Percentiles rank a stretch among this genome's conserved stretches.
These are phyloP conservation scores for Chamaecyparis obtusa DNA, from an alignment of 75 land plant genomes.

Conservation along the genomic window DNA sequence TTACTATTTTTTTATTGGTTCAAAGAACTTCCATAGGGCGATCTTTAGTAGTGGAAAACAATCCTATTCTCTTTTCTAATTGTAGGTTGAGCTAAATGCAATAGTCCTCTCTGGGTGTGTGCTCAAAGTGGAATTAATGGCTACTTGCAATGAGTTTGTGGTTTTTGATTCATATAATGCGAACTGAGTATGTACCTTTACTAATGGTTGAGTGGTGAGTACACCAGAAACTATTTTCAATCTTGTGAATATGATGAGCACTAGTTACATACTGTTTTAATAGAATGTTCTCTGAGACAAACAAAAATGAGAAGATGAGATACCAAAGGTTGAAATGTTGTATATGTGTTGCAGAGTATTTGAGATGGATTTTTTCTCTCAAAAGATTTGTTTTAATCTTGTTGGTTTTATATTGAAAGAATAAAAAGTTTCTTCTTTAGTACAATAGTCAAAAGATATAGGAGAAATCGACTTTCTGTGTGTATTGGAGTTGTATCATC, in stretches of 20 bases:
- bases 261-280: not conserved
- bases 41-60: too few species aligned
- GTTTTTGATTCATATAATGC: not conserved
- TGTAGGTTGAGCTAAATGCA: too few species aligned
- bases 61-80: too few species aligned
- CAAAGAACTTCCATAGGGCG: too few species aligned
- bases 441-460: not conserved
- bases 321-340: not conserved
- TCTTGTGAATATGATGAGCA: not conserved
- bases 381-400: not conserved
- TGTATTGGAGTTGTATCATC: not conserved
- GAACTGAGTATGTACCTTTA: not conserved
- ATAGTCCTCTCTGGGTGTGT: not conserved
- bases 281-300: not conserved
- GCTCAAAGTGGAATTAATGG: not conserved
- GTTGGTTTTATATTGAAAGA: not conserved
- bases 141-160: not conserved
- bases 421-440: not conserved
- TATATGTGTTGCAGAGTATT: not conserved
- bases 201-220: not conserved
- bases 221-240: not conserved
- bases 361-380: not conserved
- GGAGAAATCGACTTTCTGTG: not conserved
- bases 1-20: too few species aligned
- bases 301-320: not conserved